These are phyloP conservation scores for Mucor plumbeus DNA, from an alignment of 371 early-diverging fungal genomes.

Conservation along the genomic window DNA sequence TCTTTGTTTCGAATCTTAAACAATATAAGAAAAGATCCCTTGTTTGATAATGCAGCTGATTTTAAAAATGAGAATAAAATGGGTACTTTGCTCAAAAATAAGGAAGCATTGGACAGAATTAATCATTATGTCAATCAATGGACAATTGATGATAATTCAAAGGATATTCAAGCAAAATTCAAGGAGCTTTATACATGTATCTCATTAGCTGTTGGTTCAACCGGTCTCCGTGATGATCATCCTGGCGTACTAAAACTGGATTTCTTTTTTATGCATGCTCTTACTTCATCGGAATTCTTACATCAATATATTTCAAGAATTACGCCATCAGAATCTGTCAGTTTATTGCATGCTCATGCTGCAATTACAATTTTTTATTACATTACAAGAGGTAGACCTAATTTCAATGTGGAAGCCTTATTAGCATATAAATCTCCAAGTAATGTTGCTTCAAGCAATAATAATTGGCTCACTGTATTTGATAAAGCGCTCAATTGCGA, in stretches of 20 bases:
- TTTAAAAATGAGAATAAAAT: conserved; percentile 27
- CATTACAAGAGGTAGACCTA: conserved; percentile 50
- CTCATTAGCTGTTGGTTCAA: conserved; percentile 33
- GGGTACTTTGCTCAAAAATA: conserved; percentile 26
- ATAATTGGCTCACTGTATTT: conserved; percentile 56
- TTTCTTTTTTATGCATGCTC: conserved; percentile 60
- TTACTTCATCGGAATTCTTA: conserved; percentile 60
- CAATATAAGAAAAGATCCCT: conserved; percentile 37
- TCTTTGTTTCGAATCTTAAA: conserved; percentile 32
- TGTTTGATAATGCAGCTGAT: conserved; percentile 34
- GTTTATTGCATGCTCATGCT: conserved; percentile 48
- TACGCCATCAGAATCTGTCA: conserved; percentile 39
- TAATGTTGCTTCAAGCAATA: conserved; percentile 20
- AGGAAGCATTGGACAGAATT: conserved; percentile 32
- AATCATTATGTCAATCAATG: conserved; percentile 39
- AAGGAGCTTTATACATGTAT: conserved; percentile 41
- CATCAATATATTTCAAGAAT: conserved; percentile 42
- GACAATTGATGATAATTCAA: conserved; percentile 34
- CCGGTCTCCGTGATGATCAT: conserved; percentile 34
- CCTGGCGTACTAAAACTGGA: conserved; percentile 38
- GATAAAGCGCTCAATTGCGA: conserved; percentile 46
- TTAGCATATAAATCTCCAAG: conserved; percentile 29
- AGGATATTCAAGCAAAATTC: conserved; percentile 40
- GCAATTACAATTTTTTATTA: conserved; percentile 41
- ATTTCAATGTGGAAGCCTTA: conserved; percentile 39